Base-by-base conservation (phyloP, 495 filamentous ascomycete species). In the Aspergillus asperescens region DNA sequence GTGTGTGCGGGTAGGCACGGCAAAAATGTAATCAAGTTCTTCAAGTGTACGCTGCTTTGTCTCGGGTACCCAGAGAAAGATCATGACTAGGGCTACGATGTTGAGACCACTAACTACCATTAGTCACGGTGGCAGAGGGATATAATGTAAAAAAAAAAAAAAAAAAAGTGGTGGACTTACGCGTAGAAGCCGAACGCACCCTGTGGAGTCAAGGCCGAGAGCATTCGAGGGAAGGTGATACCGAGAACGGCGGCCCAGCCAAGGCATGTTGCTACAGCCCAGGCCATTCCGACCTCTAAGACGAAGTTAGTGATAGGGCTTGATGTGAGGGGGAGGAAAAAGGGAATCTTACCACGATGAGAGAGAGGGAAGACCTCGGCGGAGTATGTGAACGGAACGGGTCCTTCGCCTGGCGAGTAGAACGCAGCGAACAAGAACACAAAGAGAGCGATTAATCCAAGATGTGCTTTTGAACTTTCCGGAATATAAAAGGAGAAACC, bases 1-100 rank as follows among this genome's bases (percentile, higher is more conserved):
- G 62, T 88, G 85, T 29, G 73, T 74, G 37, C 76, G 59, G 20
- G 79, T 85, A 0, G 84, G 84, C 10, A 89, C 85, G 7, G 81
- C 85, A 55, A 89, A 94, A 48, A 94, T 81, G 61, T 90, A 89
- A 68, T 94, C 88, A 31, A 94, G 73, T 63, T 94, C 89, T 66
- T 94, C 88, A 10, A 91, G 78, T 4, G 86, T 88, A 25, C 80
- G 77, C 62, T 88, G 86, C 66, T 90, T 90, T 0, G 87, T 90
- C 68, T 90, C 87, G 8, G 85, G 86, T 5, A 92, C 75, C 68
- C 77, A 88, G 44, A 89, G 71, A 65, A 89, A 86, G 55, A 90
- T 86, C 70, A 87, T 75, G 23, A 82, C 56, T 16, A 89, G 74
- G 8, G 85, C 88, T 23, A 81, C 68, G 12, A 88, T 63, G 57